Evolutionary conservation across 1,284 basidiomycete species (phyloP).

Genomic region (Tylopilus orsonianus): DNA sequence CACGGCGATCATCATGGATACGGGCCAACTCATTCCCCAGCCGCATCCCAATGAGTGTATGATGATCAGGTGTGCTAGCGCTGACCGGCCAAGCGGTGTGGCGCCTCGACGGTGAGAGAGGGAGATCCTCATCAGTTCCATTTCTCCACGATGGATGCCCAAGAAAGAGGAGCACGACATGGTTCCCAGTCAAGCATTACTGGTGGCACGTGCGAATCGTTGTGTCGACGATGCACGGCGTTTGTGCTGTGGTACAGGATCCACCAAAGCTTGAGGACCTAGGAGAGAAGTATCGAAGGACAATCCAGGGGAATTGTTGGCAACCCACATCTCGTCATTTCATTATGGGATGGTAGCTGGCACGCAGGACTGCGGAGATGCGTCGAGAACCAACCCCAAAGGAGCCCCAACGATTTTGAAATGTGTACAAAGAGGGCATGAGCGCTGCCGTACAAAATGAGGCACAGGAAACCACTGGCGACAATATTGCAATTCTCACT

Average conservation of each 20-base stretch:
- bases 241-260: slow-evolving; percentile 26
- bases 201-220: slow-evolving; percentile 22
- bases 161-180: slow-evolving; percentile 7
- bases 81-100: slow-evolving; percentile 9
- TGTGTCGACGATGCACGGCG: slow-evolving; percentile 16
- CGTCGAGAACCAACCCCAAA: slow-evolving; percentile 12
- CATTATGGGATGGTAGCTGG: slow-evolving; percentile 18
- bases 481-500: slow-evolving; percentile 6
- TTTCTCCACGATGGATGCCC: slow-evolving; percentile 14
- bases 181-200: slow-evolving; percentile 6
- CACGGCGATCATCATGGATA: slow-evolving; percentile 19
- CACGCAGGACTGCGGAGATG: slow-evolving; percentile 27
- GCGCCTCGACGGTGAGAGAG: slow-evolving; percentile 13
- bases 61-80: slow-evolving; percentile 6
- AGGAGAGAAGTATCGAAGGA: slow-evolving; percentile 30
- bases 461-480: slow-evolving; percentile 18
- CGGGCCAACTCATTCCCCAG: too few relatives aligned
- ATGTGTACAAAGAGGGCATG: slow-evolving; percentile 6
- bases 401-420: slow-evolving; percentile 16
- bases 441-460: slow-evolving; percentile 15
- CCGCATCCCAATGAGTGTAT: background rate
- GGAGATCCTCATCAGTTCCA: slow-evolving; percentile 26
- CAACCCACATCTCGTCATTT: slow-evolving; percentile 29
- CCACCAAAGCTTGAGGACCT: slow-evolving; percentile 25
- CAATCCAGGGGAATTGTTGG: slow-evolving; percentile 25